A percentile compares a stretch with the other conserved stretches of the same genome.
Conservation (phyloP, 345 rosid genomes). For the Lenwebbia sp. region DNA sequence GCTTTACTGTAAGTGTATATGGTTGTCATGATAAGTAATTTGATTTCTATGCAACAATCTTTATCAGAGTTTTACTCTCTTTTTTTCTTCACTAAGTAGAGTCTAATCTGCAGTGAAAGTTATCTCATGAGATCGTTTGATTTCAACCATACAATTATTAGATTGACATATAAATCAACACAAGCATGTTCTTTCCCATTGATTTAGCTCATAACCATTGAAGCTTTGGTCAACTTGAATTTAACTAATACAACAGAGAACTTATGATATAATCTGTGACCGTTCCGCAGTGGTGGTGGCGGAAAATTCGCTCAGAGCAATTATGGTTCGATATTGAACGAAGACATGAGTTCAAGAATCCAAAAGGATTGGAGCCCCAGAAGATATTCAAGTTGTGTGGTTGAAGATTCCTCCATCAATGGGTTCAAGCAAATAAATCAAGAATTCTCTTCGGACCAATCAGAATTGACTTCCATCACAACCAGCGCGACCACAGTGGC, state of each 20-base stretch:
- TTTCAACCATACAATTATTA: not conserved
- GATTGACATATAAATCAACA: not conserved
- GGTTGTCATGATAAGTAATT: not conserved
- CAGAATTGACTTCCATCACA: not conserved
- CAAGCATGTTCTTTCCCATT: not conserved
- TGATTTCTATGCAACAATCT: too few species aligned
- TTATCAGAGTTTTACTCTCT: too few species aligned
- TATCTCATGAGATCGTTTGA: not conserved
- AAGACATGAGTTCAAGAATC: conserved; percentile 38
- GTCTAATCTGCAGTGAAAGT: not conserved
- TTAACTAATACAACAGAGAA: not conserved
- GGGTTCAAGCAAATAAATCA: conserved; percentile 15
- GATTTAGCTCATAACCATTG: not conserved
- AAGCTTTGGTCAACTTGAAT: not conserved
- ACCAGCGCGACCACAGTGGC: conserved; percentile 8
- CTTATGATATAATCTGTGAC: not conserved
- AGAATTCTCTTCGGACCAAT: conserved; percentile 10
- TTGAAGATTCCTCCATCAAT: conserved; percentile 17
- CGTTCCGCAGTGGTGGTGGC: conserved; percentile 8
- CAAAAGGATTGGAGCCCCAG: conserved; percentile 28
- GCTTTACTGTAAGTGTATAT: conserved; percentile 33
- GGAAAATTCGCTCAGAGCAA: conserved; percentile 14
- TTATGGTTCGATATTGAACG: conserved; percentile 30
- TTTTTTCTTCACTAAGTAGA: not conserved
- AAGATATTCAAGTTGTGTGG: conserved; percentile 5